Evolutionary conservation across 2,329 filamentous ascomycete species (phyloP).

Genomic region (Aspergillaceae sp.): DNA sequence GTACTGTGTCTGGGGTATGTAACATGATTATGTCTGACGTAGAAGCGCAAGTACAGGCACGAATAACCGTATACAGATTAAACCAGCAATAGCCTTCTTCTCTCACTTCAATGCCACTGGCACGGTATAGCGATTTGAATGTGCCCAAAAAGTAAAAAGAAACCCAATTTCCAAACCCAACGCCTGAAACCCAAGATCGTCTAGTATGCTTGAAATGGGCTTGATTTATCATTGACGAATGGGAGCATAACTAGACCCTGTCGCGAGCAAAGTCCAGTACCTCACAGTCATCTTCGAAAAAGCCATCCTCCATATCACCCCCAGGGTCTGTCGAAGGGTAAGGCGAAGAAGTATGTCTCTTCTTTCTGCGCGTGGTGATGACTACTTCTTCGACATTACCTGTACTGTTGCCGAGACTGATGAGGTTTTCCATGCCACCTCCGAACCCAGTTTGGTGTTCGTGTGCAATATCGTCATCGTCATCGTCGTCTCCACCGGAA

Average conservation of each 20-base stretch:
- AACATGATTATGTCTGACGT: not conserved
- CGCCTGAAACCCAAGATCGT: not conserved
- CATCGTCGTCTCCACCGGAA: conserved; percentile 31
- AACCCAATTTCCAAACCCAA: not conserved
- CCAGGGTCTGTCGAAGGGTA: conserved; percentile 30
- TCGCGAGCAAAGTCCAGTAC: conserved; percentile 74
- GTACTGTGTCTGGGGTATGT: conserved; percentile 1
- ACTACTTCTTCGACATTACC: conserved; percentile 67
- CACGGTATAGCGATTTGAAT: not conserved
- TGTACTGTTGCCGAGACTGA: conserved; percentile 45
- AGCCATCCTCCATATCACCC: conserved; percentile 53
- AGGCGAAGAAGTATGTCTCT: conserved; percentile 32
- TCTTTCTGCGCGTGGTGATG: conserved; percentile 67
- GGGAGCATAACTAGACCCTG: conserved; percentile 31
- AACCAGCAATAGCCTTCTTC: not conserved
- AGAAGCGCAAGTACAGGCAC: not conserved
- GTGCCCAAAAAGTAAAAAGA: not conserved
- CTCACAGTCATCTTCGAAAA: conserved; percentile 90
- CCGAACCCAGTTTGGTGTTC: conserved; percentile 23
- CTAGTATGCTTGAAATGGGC: not conserved
- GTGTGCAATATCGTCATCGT: conserved; percentile 25
- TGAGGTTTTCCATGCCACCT: conserved; percentile 40
- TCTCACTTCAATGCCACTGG: not conserved
- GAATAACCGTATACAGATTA: not conserved
- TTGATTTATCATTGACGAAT: not conserved